Evolutionary conservation across 371 early-diverging fungal genomes (phyloP).

Genomic region (Catenaria anguillulae): DNA sequence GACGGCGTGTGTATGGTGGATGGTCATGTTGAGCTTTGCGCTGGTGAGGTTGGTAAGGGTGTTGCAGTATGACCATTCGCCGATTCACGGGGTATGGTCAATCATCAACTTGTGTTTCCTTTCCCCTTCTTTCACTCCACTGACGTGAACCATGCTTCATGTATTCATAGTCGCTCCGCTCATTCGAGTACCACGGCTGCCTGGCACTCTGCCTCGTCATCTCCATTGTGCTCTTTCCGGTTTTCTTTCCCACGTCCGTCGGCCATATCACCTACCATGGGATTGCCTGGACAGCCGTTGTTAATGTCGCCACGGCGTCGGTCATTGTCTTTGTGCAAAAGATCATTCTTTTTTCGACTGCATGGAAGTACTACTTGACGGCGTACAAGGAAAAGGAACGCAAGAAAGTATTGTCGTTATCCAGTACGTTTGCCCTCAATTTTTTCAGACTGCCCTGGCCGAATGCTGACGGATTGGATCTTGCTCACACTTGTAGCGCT

Average conservation of each 20-base stretch:
- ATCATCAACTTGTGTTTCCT: no score
- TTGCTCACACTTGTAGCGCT: neutral
- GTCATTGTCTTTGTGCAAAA: neutral
- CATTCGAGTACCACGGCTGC: neutral
- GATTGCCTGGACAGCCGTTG: no score
- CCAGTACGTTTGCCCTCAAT: neutral
- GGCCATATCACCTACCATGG: neutral
- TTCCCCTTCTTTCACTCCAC: no score
- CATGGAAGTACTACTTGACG: slow-evolving; percentile 2
- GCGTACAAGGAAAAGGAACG: neutral
- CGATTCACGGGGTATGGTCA: neutral
- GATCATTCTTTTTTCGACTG: neutral
- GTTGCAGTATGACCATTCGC: neutral
- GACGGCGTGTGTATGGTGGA: neutral
- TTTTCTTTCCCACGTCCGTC: neutral
- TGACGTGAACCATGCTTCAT: no score
- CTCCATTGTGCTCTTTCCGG: neutral
- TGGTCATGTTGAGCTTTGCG: neutral
- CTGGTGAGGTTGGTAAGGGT: neutral
- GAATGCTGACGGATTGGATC: neutral
- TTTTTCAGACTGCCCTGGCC: no score
- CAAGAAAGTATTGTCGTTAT: neutral
- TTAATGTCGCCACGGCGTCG: neutral
- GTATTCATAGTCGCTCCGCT: neutral
- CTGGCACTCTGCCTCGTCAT: neutral